phyloP scores from a whole-genome alignment of 805 yeast species.

The Starmerella stigmatis region DNA sequence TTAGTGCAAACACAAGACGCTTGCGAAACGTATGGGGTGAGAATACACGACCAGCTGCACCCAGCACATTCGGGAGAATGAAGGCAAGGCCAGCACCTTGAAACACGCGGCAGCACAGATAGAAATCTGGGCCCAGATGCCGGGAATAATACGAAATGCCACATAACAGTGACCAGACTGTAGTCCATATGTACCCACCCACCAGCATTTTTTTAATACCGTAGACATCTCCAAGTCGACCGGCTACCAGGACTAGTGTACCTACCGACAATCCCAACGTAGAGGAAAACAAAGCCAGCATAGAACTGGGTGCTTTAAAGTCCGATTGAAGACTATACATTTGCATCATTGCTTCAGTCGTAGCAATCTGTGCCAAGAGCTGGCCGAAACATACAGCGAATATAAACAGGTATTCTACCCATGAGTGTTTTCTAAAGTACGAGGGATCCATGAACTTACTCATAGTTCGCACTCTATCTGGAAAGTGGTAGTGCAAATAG shows the following conservation, averaged over 20 bases:
- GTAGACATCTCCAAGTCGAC: slow-evolving; percentile 60
- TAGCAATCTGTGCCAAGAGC: slow-evolving; percentile 34
- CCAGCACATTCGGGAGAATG: slow-evolving; percentile 50
- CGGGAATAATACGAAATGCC: slow-evolving; percentile 46
- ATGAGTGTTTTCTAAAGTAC: background rate
- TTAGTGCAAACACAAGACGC: slow-evolving; percentile 44
- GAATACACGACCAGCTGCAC: slow-evolving; percentile 37
- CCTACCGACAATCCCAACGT: slow-evolving; percentile 63
- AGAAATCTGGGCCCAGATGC: slow-evolving; percentile 23
- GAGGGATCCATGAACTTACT: too few species aligned
- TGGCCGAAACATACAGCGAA: slow-evolving; percentile 29
- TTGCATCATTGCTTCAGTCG: slow-evolving; percentile 30
- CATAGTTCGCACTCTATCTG: too few species aligned
- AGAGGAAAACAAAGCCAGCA: slow-evolving; percentile 55
- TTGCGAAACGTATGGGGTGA: slow-evolving; percentile 31
- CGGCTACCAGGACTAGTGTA: slow-evolving; percentile 57
- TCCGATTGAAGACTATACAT: slow-evolving; percentile 28
- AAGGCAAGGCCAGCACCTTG: slow-evolving; percentile 59
- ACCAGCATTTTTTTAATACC: slow-evolving; percentile 50
- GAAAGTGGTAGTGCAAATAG: too few species aligned
- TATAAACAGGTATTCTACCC: slow-evolving; percentile 24
- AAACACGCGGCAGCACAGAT: slow-evolving; percentile 41
- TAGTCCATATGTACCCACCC: slow-evolving; percentile 46
- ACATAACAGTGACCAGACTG: slow-evolving; percentile 48
- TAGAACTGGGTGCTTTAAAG: slow-evolving; percentile 26